A percentile compares a stretch with the other conserved stretches of the same genome.
Conservation (phyloP, 2,329 filamentous ascomycete genomes). For the Aspergillus cejpii region DNA sequence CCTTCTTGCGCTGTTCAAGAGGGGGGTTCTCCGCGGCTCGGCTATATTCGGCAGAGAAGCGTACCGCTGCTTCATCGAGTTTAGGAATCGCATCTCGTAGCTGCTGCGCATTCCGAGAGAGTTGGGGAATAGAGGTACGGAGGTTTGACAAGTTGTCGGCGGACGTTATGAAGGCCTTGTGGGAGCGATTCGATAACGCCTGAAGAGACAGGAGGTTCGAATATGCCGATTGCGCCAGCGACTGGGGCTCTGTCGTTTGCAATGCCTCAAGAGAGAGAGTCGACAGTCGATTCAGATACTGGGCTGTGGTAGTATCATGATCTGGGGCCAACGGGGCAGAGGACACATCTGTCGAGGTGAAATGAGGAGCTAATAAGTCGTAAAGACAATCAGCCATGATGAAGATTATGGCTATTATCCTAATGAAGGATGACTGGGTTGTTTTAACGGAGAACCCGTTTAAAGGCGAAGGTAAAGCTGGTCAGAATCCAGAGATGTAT, state of each 20-base stretch:
- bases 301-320: constrained; percentile 32
- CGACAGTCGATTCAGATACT: constrained; percentile 71
- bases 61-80: constrained; percentile 69
- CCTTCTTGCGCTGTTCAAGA: constrained; percentile 67
- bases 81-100: constrained; percentile 67
- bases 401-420: constrained; percentile 6
- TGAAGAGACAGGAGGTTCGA: constrained; percentile 77
- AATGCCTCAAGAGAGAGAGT: constrained; percentile 69
- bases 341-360: constrained; percentile 39
- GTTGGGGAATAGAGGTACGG: constrained; percentile 60
- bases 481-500: constrained; percentile 5
- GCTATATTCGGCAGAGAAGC: constrained; percentile 77
- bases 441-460: constrained; percentile 8
- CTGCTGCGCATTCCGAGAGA: constrained; percentile 59
- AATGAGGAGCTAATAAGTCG: constrained; percentile 62
- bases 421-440: constrained; percentile 9
- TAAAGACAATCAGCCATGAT: constrained; percentile 66
- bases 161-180: constrained; percentile 76
- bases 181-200: constrained; percentile 78
- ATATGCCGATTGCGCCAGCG: constrained; percentile 73
- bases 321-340: constrained; percentile 5
- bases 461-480: constrained; percentile 4
- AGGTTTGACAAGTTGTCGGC: constrained; percentile 70
- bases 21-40: constrained; percentile 63
- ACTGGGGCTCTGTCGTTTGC: constrained; percentile 66